These are phyloP conservation scores for Chlamydomonas reinhardtii DNA, from an alignment of 163 green algal genomes.

Conservation along the genomic window DNA sequence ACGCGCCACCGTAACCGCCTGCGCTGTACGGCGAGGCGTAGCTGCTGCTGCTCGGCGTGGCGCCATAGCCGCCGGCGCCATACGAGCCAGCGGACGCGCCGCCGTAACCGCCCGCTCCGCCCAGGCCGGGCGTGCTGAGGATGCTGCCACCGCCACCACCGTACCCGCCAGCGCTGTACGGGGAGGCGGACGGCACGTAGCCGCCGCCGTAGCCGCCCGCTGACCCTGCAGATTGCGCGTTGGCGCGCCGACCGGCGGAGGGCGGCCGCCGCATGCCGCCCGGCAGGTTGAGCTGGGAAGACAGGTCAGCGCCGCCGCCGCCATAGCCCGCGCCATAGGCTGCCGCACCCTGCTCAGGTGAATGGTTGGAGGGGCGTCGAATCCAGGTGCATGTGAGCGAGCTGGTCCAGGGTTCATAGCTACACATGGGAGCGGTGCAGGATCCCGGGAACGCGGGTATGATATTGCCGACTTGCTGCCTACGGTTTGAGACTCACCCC, in stretches of 20 bases:
- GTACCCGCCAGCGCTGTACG: conserved; percentile 2
- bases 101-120: background rate
- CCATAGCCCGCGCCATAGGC: background rate
- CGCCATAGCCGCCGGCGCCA: background rate
- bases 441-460: no score
- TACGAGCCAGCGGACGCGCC: background rate
- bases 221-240: background rate
- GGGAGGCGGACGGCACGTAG: background rate
- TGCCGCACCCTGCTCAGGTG: no score
- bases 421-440: no score
- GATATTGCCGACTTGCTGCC: no score
- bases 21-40: conserved; percentile 29
- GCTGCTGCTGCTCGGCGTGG: background rate
- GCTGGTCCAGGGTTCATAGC: no score
- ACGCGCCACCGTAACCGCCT: background rate
- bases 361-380: no score
- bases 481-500: no score
- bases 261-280: background rate
- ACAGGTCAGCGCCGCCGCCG: conserved; percentile 7
- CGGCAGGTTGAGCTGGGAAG: conserved; percentile 31
- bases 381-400: no score
- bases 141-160: background rate
- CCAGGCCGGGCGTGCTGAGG: background rate
- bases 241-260: conserved; percentile 3
- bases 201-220: background rate